Percentiles rank a stretch among this genome's conserved stretches.
Evolutionary conservation across 2,329 filamentous ascomycete genomes (phyloP).

Genomic region (Neofusicoccum ribis): DNA sequence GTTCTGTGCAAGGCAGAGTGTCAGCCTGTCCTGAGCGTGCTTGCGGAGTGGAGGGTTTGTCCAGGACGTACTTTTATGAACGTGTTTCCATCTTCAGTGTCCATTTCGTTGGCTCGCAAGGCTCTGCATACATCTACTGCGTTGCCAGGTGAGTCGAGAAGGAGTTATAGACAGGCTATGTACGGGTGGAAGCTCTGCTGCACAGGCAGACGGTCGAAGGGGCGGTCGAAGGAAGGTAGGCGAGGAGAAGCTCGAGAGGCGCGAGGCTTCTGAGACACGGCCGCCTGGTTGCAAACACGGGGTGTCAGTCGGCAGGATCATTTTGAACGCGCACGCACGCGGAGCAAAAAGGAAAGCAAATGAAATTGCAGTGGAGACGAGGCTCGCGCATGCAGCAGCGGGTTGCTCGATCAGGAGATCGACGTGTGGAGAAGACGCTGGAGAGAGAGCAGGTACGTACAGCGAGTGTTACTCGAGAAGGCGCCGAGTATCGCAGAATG

Average conservation of each 20-base stretch:
- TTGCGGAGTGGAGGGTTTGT: neutral
- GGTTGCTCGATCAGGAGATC: slow-evolving; percentile 15
- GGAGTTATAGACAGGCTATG: slow-evolving; percentile 17
- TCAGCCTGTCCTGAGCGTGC: neutral
- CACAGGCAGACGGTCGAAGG: neutral
- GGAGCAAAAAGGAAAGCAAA: slow-evolving; percentile 14
- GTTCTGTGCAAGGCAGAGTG: slow-evolving; percentile 60
- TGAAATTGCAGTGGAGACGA: slow-evolving; percentile 19
- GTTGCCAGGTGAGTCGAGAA: slow-evolving; percentile 12
- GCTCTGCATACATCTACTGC: slow-evolving; percentile 16
- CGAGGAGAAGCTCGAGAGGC: neutral
- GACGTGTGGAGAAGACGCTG: neutral
- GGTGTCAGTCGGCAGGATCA: slow-evolving; percentile 15
- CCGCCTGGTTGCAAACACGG: slow-evolving; percentile 12
- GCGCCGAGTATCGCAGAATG: slow-evolving; percentile 5
- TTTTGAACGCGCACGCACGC: slow-evolving; percentile 18
- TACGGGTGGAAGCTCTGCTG: neutral
- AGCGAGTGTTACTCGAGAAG: slow-evolving; percentile 17
- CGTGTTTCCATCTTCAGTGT: slow-evolving; percentile 85
- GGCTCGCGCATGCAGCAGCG: slow-evolving; percentile 17
- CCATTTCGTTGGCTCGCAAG: slow-evolving; percentile 53
- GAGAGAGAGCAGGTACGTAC: slow-evolving; percentile 14
- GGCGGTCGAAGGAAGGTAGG: neutral
- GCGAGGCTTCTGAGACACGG: slow-evolving; percentile 15
- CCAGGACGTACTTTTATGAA: slow-evolving; percentile 73